Percentiles rank a stretch among this genome's conserved stretches.
Evolutionary conservation across 1,284 basidiomycete species (phyloP).

Genomic region (Erythrobasidium hasegawianum): DNA sequence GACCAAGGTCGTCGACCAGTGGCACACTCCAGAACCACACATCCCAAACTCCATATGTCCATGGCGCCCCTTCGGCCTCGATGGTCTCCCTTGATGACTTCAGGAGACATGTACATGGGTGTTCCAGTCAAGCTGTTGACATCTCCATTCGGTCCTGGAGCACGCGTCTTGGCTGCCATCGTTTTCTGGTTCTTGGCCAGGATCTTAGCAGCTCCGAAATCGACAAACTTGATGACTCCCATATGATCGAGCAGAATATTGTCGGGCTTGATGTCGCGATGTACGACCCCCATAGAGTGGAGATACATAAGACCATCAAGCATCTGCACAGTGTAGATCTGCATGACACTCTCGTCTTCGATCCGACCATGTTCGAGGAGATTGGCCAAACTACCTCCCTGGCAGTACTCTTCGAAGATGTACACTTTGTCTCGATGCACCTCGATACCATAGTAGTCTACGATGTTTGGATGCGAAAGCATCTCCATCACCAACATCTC

Average conservation of each 20-base stretch:
- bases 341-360: constrained; percentile 93
- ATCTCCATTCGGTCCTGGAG: constrained; percentile 50
- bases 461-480: constrained; percentile 95
- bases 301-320: constrained; percentile 89
- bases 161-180: constrained; percentile 61
- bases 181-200: constrained; percentile 89
- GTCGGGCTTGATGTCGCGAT: constrained; percentile 98
- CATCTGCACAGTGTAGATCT: constrained; percentile 96
- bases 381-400: constrained; percentile 87
- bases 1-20: constrained; percentile 98
- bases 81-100: constrained; percentile 78
- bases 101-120: constrained; percentile 99
- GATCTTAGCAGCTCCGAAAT: constrained; percentile 98
- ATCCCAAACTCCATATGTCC: constrained; percentile 95
- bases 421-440: constrained; percentile 98
- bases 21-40: constrained; percentile 91
- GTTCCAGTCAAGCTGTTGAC: constrained; percentile 92
- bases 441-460: constrained; percentile 99
- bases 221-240: constrained; percentile 95
- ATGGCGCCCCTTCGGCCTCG: constrained; percentile 84
- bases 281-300: constrained; percentile 86
- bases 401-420: constrained; percentile 98
- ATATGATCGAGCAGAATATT: constrained; percentile 92
- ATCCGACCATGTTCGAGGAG: constrained; percentile 90
- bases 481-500: constrained; percentile 99